Base-by-base conservation (phyloP, 2,329 filamentous ascomycete genomes). In the Tolypocladium sp. region DNA sequence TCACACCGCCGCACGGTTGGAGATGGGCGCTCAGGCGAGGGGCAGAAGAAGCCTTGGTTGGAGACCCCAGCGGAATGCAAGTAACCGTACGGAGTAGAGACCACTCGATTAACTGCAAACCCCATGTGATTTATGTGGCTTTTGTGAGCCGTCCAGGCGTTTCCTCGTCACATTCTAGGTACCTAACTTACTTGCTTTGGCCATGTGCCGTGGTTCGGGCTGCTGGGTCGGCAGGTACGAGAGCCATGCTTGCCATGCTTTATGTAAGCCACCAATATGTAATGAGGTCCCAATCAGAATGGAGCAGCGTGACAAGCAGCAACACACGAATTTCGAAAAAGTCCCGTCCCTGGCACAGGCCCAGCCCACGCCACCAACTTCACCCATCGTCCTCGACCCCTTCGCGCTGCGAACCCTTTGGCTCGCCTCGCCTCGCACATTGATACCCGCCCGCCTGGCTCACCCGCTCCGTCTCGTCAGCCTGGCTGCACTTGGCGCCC, bases 311-410 rank as follows among this genome's bases (percentile, higher is more conserved):
- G 37, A 44, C 15, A 33, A 56, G 35, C 54, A 44, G 44, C 49
- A 46, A 42, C 55, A 46, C 55, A 56, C 27, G 55, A 46, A 56
- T n/a, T 46, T 56, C 55, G n/a, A 56, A 56, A 56, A 56, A 56
- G 55, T 56, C 41, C 40, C 54, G 37, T 56, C 54, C 53, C 53
- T 27, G 53, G 25, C 53, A 15, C 35, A 25, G 35, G 53, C 53
- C 53, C 38, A 35, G 54, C 54, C 54, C 37, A 38, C 37, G 40
- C 54, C 54, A 55, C 35, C 54, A 52, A 12, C 49, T 52, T 52
- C 49, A 52, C 49, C 46, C 44, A 42, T 22, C 52, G 25, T 13
- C 54, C 25, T 42, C 44, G 17, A 30, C 58, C 46, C 46, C 37
- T 55, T 41, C 49, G 49, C 49, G 46, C 54, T n/a, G 54, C 54